Evolutionary conservation across 805 yeast species (phyloP).

Genomic region (Saturnispora sanitii): DNA sequence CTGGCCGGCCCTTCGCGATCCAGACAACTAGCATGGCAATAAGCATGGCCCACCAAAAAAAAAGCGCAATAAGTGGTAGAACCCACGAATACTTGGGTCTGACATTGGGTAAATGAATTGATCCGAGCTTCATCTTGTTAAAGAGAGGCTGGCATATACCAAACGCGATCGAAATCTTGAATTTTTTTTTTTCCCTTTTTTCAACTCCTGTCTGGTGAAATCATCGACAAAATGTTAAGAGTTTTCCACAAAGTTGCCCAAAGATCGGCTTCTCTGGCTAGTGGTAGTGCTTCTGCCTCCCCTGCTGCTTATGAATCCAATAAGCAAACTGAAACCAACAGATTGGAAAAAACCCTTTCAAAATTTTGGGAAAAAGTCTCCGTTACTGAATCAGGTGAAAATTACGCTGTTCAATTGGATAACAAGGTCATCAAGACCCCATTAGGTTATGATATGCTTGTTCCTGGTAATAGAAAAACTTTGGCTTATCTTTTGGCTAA

Average conservation of each 20-base stretch:
- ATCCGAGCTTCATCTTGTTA: conserved; percentile 12
- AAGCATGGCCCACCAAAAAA: conserved; percentile 89
- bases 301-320: conserved; percentile 35
- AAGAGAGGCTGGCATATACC: too few relatives aligned
- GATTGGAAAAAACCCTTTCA: conserved; percentile 55
- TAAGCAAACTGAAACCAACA: conserved; percentile 50
- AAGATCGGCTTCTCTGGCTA: too few relatives aligned
- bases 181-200: too few relatives aligned
- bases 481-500: conserved; percentile 70
- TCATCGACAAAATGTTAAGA: too few relatives aligned
- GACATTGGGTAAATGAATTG: conserved; percentile 17
- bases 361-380: conserved; percentile 78
- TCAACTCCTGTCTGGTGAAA: too few relatives aligned
- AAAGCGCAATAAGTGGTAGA: conserved; percentile 54
- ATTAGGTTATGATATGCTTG: conserved; percentile 54
- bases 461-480: conserved; percentile 49
- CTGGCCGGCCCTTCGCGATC: conserved; percentile 74
- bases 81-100: conserved; percentile 23
- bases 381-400: conserved; percentile 25
- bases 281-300: background rate
- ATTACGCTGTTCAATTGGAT: conserved; percentile 54
- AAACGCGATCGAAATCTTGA: too few relatives aligned
- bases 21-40: conserved; percentile 69
- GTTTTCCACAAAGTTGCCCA: too few relatives aligned
- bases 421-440: conserved; percentile 77